phyloP scores from a whole-genome alignment of 495 filamentous ascomycete species.

The Pyronema domesticum region DNA sequence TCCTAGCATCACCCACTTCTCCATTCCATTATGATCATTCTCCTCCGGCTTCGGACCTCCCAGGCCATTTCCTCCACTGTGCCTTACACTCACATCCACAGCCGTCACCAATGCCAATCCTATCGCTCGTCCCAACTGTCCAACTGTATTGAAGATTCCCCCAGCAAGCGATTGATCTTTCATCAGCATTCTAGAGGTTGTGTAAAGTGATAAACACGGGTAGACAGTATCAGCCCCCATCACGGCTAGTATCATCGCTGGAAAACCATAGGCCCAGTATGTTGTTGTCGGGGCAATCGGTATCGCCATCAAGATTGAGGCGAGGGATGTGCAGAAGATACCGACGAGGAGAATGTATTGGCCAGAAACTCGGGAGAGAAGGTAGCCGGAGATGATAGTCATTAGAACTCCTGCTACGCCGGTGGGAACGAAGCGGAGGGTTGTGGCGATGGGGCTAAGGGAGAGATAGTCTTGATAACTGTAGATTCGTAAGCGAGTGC shows the following conservation, averaged over 20 bases:
- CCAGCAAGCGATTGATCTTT: conserved; percentile 44
- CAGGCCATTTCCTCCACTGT: conserved; percentile 2
- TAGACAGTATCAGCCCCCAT: conserved; percentile 42
- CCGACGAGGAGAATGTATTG: conserved; percentile 38
- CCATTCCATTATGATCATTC: conserved; percentile 25
- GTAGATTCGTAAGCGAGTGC: neutral
- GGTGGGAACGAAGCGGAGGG: conserved; percentile 42
- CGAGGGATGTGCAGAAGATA: conserved; percentile 30
- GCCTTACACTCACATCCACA: conserved; percentile 38
- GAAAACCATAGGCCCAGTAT: conserved; percentile 44
- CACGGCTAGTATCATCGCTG: conserved; percentile 40
- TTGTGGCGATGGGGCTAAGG: conserved; percentile 36
- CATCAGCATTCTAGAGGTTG: conserved; percentile 37
- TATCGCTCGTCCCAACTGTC: conserved; percentile 38
- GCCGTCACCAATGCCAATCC: conserved; percentile 41
- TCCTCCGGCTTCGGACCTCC: neutral
- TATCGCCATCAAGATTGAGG: conserved; percentile 37
- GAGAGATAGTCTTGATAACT: conserved; percentile 41
- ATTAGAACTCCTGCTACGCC: conserved; percentile 36
- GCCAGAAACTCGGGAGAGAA: conserved; percentile 36
- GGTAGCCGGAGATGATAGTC: conserved; percentile 34
- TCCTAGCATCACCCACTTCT: conserved; percentile 30
- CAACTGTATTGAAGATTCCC: conserved; percentile 42
- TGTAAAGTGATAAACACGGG: conserved; percentile 42
- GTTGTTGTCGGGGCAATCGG: conserved; percentile 35